Evolutionary conservation across 1,139 yeast genomes (phyloP).

Genomic region (Entelexis sorbosivorans): DNA sequence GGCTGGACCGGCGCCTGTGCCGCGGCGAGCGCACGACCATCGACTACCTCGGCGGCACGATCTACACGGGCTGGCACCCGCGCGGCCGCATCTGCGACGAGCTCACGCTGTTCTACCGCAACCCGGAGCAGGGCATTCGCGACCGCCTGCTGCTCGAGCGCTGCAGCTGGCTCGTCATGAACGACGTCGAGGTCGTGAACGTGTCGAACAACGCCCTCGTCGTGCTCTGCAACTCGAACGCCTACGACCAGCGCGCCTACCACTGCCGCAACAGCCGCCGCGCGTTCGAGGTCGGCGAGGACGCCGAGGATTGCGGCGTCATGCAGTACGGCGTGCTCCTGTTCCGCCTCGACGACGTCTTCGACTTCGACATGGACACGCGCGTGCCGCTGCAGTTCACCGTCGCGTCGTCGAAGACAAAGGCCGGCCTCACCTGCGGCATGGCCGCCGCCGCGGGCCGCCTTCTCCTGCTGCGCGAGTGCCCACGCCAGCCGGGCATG

Average conservation of each 20-base stretch:
- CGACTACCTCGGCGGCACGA: background rate
- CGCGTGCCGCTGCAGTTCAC: background rate
- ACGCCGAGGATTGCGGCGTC: background rate
- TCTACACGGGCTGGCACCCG: background rate
- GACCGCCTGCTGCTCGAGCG: background rate
- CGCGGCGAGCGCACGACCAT: background rate
- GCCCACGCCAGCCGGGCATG: background rate
- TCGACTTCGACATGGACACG: background rate
- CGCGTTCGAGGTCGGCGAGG: background rate
- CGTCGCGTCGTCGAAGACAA: background rate
- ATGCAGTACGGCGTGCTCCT: background rate
- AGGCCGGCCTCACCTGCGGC: background rate
- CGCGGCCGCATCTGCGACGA: background rate
- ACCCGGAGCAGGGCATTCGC: background rate
- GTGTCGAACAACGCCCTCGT: background rate
- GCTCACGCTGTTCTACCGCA: background rate
- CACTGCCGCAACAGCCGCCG: background rate
- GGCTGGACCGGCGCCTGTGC: background rate
- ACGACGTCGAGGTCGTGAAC: background rate
- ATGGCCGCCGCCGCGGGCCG: background rate
- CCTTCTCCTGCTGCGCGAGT: background rate
- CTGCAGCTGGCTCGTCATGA: background rate
- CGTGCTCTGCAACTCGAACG: background rate
- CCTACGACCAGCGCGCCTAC: background rate
- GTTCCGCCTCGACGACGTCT: background rate